Base-by-base conservation (phyloP, 352 stramenopile species). In the Phytophthora citrophthora region DNA sequence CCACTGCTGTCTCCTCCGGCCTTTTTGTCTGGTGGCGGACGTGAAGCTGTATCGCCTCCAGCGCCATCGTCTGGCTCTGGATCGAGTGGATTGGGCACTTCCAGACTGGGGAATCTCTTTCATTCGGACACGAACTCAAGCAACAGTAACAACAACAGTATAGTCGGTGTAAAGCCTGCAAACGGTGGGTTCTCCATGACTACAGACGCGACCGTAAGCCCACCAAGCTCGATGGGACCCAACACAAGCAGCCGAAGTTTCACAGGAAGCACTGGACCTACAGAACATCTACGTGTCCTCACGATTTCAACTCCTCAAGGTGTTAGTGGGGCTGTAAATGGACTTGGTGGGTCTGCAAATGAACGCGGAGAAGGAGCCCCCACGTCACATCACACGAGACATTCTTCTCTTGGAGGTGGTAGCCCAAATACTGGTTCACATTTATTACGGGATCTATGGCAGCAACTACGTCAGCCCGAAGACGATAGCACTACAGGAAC, bases 361-460 rank as follows among this genome's bases (percentile, higher is more conserved):
- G 60, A 75, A n/a, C 61, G 55, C 34, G 55, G 54, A 24, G 70
- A 73, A 34, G 52, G 52, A 9, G 50, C 31, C 3, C 49, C 46
- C 0, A 51, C 38, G 4, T 60, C 70, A 16, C 55, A 69, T 45
- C 69, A 81, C 34, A 63, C 53, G 0, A 70, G 74, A 4, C 70
- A 74, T 16, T 44, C 72, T 20, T 80, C 77, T 12, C 34, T 79
- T 2, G 73, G 70, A 16, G 43, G 62, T 32, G 64, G 57, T 2
- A 83, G 70, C 38, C 68, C 76, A 7, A 79, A 68, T 53, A 74
- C 74, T 18, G 70, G 72, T 1, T 79, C 77, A 0, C 84, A 93
- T 49, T 70, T 93, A n/a, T 76, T 93, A 29, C 80, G 83, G 12
- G 85, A 93, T 48, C 52, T 93, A 27, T 93, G 85, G 85, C 85